Evolutionary conservation across 225 moss, liverwort and hornwort genomes (phyloP).

Genomic region (Asterella californica): DNA sequence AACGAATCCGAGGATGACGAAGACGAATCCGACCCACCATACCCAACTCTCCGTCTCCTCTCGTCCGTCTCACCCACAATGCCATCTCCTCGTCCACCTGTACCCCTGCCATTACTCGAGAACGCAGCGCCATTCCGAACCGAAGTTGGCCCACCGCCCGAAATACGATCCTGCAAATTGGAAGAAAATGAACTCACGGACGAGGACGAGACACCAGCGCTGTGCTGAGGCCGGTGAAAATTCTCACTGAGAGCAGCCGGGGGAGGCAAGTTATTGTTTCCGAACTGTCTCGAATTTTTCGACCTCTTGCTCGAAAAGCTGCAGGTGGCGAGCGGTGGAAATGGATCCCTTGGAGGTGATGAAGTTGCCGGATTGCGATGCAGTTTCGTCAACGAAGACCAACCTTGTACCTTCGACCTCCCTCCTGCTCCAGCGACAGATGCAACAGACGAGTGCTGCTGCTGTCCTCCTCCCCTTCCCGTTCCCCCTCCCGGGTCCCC

Average conservation of each 20-base stretch:
- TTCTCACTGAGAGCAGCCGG: slow-evolving; percentile 15
- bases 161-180: slow-evolving; percentile 23
- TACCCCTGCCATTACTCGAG: slow-evolving; percentile 21
- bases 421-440: slow-evolving; percentile 3
- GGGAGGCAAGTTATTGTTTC: neutral
- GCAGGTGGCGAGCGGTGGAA: slow-evolving; percentile 20
- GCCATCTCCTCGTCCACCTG: neutral
- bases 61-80: slow-evolving; percentile 7
- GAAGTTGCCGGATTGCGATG: slow-evolving; percentile 27
- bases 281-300: neutral
- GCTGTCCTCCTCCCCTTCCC: neutral
- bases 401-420: slow-evolving; percentile 26
- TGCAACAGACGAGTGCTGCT: slow-evolving; percentile 8
- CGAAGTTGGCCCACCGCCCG: neutral
- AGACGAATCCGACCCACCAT: slow-evolving; percentile 20
- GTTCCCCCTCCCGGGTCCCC: slow-evolving; percentile 5
- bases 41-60: neutral
- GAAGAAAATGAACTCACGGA: slow-evolving; percentile 35
- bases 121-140: slow-evolving; percentile 18
- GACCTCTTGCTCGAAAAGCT: slow-evolving; percentile 11
- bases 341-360: slow-evolving; percentile 35
- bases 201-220: slow-evolving; percentile 18
- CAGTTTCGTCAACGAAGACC: slow-evolving; percentile 40
- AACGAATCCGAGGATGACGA: slow-evolving; percentile 38
- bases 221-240: neutral